Percentiles rank a stretch among this genome's conserved stretches.
These are phyloP conservation scores for Exobasidium rhododendri DNA, from an alignment of 1,284 basidiomycete species.

Conservation along the genomic window DNA sequence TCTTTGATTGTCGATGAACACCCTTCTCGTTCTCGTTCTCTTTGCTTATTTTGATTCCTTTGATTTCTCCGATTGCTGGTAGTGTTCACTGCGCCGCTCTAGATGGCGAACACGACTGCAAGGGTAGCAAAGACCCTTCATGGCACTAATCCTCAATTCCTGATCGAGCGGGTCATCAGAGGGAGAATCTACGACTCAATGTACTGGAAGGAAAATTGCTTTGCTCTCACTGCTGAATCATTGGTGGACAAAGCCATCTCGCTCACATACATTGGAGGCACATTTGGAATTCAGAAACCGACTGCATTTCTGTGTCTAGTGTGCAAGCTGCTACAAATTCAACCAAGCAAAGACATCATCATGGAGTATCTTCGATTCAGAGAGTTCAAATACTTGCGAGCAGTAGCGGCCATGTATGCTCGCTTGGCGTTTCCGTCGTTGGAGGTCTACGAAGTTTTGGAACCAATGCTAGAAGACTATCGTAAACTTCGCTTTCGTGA, in stretches of 20 bases:
- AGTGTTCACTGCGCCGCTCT: neutral
- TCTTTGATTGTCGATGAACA: no score
- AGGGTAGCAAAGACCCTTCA: slow-evolving; percentile 78
- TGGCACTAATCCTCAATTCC: slow-evolving; percentile 80
- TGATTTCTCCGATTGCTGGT: no score
- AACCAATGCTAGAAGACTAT: slow-evolving; percentile 90
- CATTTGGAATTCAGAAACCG: slow-evolving; percentile 37
- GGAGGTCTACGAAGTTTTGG: slow-evolving; percentile 87
- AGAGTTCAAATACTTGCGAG: slow-evolving; percentile 98
- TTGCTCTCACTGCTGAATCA: slow-evolving; percentile 68
- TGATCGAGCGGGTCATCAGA: slow-evolving; percentile 94
- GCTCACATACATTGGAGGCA: slow-evolving; percentile 80
- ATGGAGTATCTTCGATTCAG: slow-evolving; percentile 90
- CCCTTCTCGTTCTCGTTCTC: no score
- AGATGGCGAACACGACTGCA: slow-evolving; percentile 80
- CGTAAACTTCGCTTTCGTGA: slow-evolving; percentile 78
- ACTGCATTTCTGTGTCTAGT: slow-evolving; percentile 73
- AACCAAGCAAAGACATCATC: slow-evolving; percentile 93
- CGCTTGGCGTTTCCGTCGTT: slow-evolving; percentile 85
- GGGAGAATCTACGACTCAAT: slow-evolving; percentile 90
- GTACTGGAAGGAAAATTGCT: slow-evolving; percentile 81
- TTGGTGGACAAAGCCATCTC: slow-evolving; percentile 84
- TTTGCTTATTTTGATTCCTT: no score
- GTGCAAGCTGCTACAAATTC: slow-evolving; percentile 90
- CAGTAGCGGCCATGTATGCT: slow-evolving; percentile 88